Conservation (phyloP, 2,329 filamentous ascomycete genomes). For the Calonectria montana region DNA sequence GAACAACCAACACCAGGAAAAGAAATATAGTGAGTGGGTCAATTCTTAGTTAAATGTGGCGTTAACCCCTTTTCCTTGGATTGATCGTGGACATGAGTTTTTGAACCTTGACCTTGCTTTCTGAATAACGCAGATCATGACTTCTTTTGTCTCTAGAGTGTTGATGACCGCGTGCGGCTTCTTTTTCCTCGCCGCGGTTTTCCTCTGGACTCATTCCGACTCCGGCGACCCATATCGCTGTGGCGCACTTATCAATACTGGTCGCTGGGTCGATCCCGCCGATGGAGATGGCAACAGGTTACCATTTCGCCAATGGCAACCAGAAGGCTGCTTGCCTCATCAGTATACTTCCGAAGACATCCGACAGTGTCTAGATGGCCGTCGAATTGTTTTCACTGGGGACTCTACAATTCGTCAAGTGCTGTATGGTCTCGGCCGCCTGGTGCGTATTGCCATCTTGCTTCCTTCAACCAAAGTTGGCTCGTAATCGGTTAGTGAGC, state of each 20-base stretch:
- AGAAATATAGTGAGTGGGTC: neutral
- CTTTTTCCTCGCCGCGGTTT: neutral
- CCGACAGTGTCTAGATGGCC: conserved; percentile 60
- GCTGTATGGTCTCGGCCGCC: conserved; percentile 54
- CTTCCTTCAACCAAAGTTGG: neutral
- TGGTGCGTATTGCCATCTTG: conserved; percentile 3
- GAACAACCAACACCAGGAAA: neutral
- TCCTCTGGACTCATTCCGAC: neutral
- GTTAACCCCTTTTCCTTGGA: neutral
- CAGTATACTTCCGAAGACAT: conserved; percentile 64
- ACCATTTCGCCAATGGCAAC: conserved; percentile 64
- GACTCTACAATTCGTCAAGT: conserved; percentile 69
- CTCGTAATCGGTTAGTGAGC: neutral
- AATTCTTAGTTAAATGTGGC: neutral
- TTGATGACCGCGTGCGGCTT: neutral
- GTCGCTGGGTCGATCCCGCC: conserved; percentile 57
- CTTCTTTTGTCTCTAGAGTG: neutral
- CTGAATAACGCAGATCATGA: neutral
- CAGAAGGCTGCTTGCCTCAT: conserved; percentile 67
- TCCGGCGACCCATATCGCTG: conserved; percentile 64
- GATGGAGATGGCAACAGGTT: conserved; percentile 40
- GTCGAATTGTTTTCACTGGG: conserved; percentile 67
- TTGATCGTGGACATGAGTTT: neutral
- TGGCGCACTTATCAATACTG: conserved; percentile 59
- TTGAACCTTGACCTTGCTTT: neutral